These are phyloP conservation scores for Atractiella rhizophila DNA, from an alignment of 768 basidiomycete genomes.

Conservation along the genomic window DNA sequence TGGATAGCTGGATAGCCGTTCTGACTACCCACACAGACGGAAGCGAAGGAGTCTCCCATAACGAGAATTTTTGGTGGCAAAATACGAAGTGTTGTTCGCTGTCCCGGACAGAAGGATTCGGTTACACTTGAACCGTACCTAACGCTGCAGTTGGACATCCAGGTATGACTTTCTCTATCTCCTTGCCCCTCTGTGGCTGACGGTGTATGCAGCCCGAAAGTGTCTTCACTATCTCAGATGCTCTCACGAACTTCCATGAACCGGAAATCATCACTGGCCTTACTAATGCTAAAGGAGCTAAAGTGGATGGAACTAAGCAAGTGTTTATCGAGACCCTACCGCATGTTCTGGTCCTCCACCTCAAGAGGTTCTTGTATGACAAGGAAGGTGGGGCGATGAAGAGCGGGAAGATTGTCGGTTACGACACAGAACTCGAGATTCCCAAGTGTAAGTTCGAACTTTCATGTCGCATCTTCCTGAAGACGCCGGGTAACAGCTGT, in stretches of 20 bases:
- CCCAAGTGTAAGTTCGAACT: too few relatives aligned
- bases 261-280: conserved; percentile 53
- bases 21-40: too few relatives aligned
- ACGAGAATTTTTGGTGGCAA: conserved; percentile 82
- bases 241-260: conserved; percentile 46
- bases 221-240: conserved; percentile 56
- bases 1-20: too few relatives aligned
- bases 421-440: conserved; percentile 52
- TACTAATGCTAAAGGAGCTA: conserved; percentile 32
- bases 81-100: conserved; percentile 55
- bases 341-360: conserved; percentile 56
- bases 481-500: too few relatives aligned
- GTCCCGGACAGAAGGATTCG: conserved; percentile 54
- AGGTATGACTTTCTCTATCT: conserved; percentile 26
- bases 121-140: conserved; percentile 80
- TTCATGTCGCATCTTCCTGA: too few relatives aligned
- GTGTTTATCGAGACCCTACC: conserved; percentile 60
- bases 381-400: conserved; percentile 53
- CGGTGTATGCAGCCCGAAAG: conserved; percentile 32
- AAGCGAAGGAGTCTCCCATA: conserved; percentile 59
- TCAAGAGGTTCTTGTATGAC: conserved; percentile 80
- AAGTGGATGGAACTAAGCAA: conserved; percentile 45
- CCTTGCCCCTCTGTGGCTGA: not conserved
- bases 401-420: conserved; percentile 52
- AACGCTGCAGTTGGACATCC: conserved; percentile 65